Base-by-base conservation (phyloP, 2,329 filamentous ascomycete genomes). In the Colletotrichum paranaense region DNA sequence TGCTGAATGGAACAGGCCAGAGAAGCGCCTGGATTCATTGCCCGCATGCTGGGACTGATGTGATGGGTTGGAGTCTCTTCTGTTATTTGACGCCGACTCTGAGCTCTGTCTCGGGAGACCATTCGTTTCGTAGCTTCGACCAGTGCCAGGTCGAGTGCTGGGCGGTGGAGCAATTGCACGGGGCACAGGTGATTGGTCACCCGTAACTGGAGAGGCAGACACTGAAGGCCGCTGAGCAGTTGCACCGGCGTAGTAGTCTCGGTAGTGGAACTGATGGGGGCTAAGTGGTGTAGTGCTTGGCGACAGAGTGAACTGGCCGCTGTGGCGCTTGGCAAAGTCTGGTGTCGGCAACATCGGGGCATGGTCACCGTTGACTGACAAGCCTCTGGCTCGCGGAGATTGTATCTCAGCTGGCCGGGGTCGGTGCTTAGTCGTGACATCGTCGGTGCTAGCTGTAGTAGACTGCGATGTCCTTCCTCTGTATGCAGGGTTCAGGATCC, bases 1-100 rank as follows among this genome's bases (percentile, higher is more conserved):
- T 5, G 95, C 95, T 1, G 95, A 97, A 74, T 94, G 94, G 85
- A 98, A 98, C 26, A 97, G 85, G 5, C 92, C 93, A 0, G 93
- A 95, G 77, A 90, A 92, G 55, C 92, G 91, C 52, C 87, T 86
- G 38, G 81, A 81, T 14, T 88, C 86, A 72, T 81, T 81, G 49
- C 79, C 79, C 67, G 82, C 84, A 72, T 86, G 83, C 75, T 82
- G 85, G 55, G 88, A 88, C 75, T 86, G 86, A 78, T 88, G 88
- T 5, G 87, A 88, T 14, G 88, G 89, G 73, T 83, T 87, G 0
- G 90, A 91, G 76, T 92, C 88, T 35, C 88, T 86, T 52, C 86
- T 84, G 49, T 81, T 80, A 12, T 86, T 84, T 24, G 80, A 80
- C 53, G 81, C 78, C 14, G 85, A 88, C 16, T 92, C 90, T 30